Evolutionary conservation across 1,284 basidiomycete species (phyloP).

Genomic region (Naganishia liquefaciens): DNA sequence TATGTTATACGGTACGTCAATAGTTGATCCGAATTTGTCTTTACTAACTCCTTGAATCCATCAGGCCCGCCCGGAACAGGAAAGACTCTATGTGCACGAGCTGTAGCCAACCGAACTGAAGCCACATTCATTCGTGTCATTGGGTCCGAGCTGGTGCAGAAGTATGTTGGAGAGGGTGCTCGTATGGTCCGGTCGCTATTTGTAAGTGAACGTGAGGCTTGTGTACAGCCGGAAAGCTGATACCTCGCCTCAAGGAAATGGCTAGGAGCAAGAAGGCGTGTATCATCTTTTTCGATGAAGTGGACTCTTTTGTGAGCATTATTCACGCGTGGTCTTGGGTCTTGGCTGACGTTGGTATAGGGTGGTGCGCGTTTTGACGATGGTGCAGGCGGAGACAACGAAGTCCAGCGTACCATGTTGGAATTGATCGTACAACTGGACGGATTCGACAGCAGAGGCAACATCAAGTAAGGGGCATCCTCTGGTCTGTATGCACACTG

Average conservation of each 20-base stretch:
- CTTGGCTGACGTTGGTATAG: constrained; percentile 62
- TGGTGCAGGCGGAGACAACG: constrained; percentile 97
- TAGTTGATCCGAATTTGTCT: constrained; percentile 18
- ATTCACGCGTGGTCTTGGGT: background rate
- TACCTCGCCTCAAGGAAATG: constrained; percentile 67
- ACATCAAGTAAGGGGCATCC: constrained; percentile 70
- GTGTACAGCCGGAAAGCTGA: background rate
- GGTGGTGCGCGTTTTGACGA: constrained; percentile 99
- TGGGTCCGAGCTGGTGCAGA: constrained; percentile 97
- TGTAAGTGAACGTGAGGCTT: constrained; percentile 33
- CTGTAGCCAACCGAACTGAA: constrained; percentile 97
- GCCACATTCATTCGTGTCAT: constrained; percentile 99
- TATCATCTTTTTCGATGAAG: constrained; percentile 99
- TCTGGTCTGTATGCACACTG: background rate
- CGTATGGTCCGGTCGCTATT: constrained; percentile 98
- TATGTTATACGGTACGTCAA: constrained; percentile 68
- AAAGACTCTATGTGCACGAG: constrained; percentile 96
- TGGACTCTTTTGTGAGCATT: constrained; percentile 38
- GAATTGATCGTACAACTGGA: constrained; percentile 99
- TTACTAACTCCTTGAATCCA: background rate
- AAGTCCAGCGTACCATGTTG: constrained; percentile 99
- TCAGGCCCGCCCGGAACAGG: constrained; percentile 88
- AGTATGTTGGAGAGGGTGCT: constrained; percentile 98
- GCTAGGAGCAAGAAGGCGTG: constrained; percentile 98
- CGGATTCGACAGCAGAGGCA: constrained; percentile 96